These are phyloP conservation scores for Schizochytrium sp. DNA, from an alignment of 108 stramenopile species.

Conservation along the genomic window DNA sequence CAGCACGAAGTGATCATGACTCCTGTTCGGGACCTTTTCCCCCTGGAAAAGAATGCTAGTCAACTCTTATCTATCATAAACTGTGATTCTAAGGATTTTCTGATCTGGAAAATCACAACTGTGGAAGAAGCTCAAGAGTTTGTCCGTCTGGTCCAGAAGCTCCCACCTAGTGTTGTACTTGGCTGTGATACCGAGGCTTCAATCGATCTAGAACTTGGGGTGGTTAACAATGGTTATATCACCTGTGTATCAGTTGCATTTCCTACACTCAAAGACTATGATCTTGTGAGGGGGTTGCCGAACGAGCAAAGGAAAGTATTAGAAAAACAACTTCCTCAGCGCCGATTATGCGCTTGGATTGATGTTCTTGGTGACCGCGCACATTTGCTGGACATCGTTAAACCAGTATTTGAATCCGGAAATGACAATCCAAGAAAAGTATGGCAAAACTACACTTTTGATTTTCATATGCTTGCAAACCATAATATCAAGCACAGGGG, in stretches of 20 bases:
- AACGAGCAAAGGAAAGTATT: neutral
- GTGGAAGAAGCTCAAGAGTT: neutral
- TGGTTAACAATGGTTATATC: constrained; percentile 95
- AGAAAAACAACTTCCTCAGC: neutral
- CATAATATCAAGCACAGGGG: constrained; percentile 86
- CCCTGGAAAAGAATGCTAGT: too few relatives aligned
- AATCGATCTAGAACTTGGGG: constrained; percentile 85
- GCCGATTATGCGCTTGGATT: constrained; percentile 74
- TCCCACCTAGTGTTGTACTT: constrained; percentile 7
- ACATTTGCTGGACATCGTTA: constrained; percentile 88
- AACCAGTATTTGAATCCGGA: constrained; percentile 84
- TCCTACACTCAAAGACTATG: constrained; percentile 92
- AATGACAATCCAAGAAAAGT: constrained; percentile 70
- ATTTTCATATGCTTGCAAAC: constrained; percentile 97
- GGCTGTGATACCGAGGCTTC: constrained; percentile 98
- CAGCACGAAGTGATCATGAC: too few relatives aligned
- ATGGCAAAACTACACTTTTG: constrained; percentile 99
- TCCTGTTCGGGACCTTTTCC: too few relatives aligned
- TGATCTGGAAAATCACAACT: neutral
- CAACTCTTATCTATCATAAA: neutral
- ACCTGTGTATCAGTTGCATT: constrained; percentile 91
- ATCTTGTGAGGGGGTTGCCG: constrained; percentile 75
- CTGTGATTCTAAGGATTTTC: neutral
- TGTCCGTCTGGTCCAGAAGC: neutral
- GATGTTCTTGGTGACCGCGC: constrained; percentile 57